A percentile compares a stretch with the other conserved stretches of the same genome.
phyloP scores from a whole-genome alignment of 805 yeast genomes.

The Metschnikowia borealis region DNA sequence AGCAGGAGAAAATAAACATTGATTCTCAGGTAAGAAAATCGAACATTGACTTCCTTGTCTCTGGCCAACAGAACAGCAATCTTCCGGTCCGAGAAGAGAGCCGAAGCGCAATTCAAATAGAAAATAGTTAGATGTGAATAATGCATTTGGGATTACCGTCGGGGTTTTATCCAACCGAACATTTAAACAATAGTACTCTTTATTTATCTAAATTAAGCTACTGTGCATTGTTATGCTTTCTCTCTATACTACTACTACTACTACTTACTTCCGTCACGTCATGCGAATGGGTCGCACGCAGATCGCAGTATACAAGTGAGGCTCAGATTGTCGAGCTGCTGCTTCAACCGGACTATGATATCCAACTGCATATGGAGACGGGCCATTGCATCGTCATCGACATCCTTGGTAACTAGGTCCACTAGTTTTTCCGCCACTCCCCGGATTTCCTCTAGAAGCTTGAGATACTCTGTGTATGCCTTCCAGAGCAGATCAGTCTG shows the following conservation, averaged over 20 bases:
- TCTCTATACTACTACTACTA: not conserved
- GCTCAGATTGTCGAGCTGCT: not conserved
- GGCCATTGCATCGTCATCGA: constrained; percentile 7
- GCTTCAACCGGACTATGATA: constrained; percentile 11
- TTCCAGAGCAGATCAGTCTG: constrained; percentile 11
- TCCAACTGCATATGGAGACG: constrained; percentile 13
- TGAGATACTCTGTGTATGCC: constrained; percentile 9
- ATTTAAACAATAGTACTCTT: not conserved
- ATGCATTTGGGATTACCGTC: not conserved
- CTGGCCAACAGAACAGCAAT: not conserved
- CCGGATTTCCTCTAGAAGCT: constrained; percentile 7
- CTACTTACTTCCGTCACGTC: not conserved
- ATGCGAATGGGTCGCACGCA: not conserved
- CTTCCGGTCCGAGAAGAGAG: not conserved
- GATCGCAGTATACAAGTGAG: not conserved
- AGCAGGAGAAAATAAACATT: not conserved
- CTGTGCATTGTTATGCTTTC: not conserved
- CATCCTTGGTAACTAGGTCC: constrained; percentile 1
- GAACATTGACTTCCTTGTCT: constrained; percentile 3
- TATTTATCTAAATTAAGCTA: not conserved
- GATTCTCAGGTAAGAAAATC: not conserved
- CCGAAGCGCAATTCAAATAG: not conserved
- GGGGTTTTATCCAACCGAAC: not conserved
- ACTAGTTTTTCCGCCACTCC: constrained; percentile 2
- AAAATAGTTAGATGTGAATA: not conserved